Percentiles rank a stretch among this genome's conserved stretches.
phyloP scores from a whole-genome alignment of 345 rosid genomes.

The Gossypium ekmanianum region DNA sequence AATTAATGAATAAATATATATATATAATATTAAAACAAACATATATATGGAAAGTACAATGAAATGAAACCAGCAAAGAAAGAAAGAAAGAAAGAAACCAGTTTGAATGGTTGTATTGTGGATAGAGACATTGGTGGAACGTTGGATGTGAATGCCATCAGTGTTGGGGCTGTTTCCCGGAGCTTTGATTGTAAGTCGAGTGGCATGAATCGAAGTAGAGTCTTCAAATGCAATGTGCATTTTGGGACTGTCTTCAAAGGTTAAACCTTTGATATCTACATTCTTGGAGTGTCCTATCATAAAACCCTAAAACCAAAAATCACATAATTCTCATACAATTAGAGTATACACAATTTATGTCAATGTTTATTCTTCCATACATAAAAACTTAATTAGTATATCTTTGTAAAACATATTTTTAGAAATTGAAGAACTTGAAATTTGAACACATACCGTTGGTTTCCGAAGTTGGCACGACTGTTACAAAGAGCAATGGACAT shows the following conservation, averaged over 20 bases:
- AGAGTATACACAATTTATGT: no score
- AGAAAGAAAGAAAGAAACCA: background rate
- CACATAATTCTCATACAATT: background rate
- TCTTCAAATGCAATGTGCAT: background rate
- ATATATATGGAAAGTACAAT: no score
- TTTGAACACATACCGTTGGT: no score
- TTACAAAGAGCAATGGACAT: no score
- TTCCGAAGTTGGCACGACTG: no score
- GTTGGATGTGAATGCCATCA: conserved; percentile 5
- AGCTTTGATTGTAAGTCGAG: background rate
- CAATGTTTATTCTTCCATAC: no score
- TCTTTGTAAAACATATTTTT: background rate
- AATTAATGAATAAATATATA: background rate
- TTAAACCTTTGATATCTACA: no score
- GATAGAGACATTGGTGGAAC: background rate
- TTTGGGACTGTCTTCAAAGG: no score
- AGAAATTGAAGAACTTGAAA: background rate
- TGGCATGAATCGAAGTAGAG: background rate
- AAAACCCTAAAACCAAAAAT: background rate
- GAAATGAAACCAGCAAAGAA: no score
- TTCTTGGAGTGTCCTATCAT: background rate
- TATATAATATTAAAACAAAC: no score
- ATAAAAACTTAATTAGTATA: no score
- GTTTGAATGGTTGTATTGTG: background rate
- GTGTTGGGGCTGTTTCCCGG: background rate